Conservation (phyloP, 2,329 filamentous ascomycete genomes). For the Teratosphaeria viscida region DNA sequence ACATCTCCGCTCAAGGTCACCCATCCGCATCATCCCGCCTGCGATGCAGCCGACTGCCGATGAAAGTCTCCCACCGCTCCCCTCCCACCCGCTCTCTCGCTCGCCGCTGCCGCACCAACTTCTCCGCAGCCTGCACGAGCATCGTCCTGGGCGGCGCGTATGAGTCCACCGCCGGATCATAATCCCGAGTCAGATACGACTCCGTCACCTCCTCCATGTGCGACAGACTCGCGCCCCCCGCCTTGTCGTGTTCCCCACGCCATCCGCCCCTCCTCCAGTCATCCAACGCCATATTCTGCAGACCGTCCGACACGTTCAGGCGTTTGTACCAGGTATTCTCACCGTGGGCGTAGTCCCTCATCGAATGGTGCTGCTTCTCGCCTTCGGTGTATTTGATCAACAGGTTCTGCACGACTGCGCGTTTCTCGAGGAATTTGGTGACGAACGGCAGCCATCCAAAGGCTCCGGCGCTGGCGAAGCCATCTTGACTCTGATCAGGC, state of each 20-base stretch:
- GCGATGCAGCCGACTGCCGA: neutral
- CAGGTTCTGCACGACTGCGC: conserved; percentile 40
- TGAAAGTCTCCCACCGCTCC: conserved; percentile 22
- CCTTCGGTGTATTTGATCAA: conserved; percentile 44
- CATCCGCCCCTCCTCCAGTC: conserved; percentile 36
- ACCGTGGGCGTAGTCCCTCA: conserved; percentile 36
- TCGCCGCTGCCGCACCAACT: conserved; percentile 36
- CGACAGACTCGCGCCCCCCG: conserved; percentile 33
- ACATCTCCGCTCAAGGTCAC: neutral
- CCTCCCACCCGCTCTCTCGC: conserved; percentile 30
- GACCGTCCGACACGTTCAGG: conserved; percentile 36
- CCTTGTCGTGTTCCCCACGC: conserved; percentile 21
- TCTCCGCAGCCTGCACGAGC: conserved; percentile 37
- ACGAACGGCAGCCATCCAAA: conserved; percentile 32
- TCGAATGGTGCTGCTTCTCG: conserved; percentile 37
- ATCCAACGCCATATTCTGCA: conserved; percentile 37
- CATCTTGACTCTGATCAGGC: conserved; percentile 33
- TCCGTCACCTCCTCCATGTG: conserved; percentile 35
- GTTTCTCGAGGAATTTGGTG: conserved; percentile 38
- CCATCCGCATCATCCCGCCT: neutral
- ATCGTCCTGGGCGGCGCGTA: conserved; percentile 37
- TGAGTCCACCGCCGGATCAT: conserved; percentile 27
- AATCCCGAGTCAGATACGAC: conserved; percentile 31
- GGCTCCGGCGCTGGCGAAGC: conserved; percentile 37
- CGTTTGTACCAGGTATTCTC: conserved; percentile 43